These are phyloP conservation scores for Beverwykella pulmonaria DNA, from an alignment of 495 filamentous ascomycete genomes.

Conservation along the genomic window DNA sequence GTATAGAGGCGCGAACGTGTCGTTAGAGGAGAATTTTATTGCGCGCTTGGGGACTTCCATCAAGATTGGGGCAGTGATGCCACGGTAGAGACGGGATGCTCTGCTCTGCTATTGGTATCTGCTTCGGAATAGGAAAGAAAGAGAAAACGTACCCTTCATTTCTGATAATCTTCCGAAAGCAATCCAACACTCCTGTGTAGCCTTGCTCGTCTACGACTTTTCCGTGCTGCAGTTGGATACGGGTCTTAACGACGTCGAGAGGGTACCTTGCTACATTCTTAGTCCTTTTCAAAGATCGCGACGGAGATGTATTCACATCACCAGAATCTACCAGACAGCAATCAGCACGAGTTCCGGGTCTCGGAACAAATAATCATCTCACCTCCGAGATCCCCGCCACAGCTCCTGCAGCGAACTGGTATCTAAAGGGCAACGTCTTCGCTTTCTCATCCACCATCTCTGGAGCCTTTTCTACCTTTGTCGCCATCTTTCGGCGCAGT, in stretches of 20 bases:
- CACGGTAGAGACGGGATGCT: constrained; percentile 24
- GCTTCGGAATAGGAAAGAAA: neutral
- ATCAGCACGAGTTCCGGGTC: neutral
- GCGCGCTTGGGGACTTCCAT: constrained; percentile 35
- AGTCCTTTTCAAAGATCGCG: neutral
- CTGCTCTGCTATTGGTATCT: neutral
- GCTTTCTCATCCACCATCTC: constrained; percentile 6
- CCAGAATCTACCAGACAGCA: constrained; percentile 16
- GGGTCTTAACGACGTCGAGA: constrained; percentile 30
- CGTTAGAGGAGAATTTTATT: constrained; percentile 35
- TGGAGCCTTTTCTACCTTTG: neutral
- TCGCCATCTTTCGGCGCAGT: constrained; percentile 3
- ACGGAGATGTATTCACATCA: constrained; percentile 18
- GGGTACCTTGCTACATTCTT: constrained; percentile 37
- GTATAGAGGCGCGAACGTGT: constrained; percentile 28
- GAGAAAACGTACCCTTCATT: constrained; percentile 21
- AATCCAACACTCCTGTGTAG: constrained; percentile 29
- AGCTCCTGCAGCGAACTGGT: constrained; percentile 35
- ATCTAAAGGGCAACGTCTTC: constrained; percentile 25
- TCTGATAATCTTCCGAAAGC: constrained; percentile 32
- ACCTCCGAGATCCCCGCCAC: constrained; percentile 34
- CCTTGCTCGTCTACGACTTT: constrained; percentile 23
- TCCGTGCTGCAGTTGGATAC: constrained; percentile 33
- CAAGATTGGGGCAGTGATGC: constrained; percentile 29
- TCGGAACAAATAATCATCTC: neutral